Percentiles rank a stretch among this genome's conserved stretches.
Evolutionary conservation across 1,284 basidiomycete species (phyloP).

Genomic region (Cutaneotrichosporon cyanovorans): DNA sequence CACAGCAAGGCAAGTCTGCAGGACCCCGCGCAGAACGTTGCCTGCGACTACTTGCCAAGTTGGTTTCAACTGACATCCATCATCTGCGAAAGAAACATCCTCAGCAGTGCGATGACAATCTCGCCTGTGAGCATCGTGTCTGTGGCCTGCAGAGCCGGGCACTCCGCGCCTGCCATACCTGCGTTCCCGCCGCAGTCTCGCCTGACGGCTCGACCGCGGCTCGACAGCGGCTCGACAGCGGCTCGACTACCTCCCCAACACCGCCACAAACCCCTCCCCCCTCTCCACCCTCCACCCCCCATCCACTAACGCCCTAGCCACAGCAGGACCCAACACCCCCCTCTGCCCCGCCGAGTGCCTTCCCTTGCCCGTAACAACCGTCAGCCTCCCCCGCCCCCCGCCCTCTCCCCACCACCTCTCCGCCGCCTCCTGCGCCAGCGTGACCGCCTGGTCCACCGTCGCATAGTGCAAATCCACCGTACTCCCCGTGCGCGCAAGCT

Average conservation of each 20-base stretch:
- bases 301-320: conserved; percentile 28
- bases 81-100: no score
- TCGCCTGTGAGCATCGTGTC: no score
- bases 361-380: conserved; percentile 41
- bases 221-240: no score
- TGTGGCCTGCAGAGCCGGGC: no score
- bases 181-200: no score
- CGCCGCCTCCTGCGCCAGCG: conserved; percentile 27
- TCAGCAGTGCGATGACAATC: no score
- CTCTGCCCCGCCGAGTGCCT: conserved; percentile 34
- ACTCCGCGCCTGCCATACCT: no score
- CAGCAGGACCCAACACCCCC: conserved; percentile 41
- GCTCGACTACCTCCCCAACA: conserved; percentile 18
- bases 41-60: no score
- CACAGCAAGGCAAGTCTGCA: no score
- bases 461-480: conserved; percentile 25
- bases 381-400: conserved; percentile 46
- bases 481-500: conserved; percentile 12
- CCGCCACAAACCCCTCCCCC: conserved; percentile 34
- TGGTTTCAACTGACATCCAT: no score
- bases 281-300: conserved; percentile 38
- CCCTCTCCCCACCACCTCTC: conserved; percentile 44
- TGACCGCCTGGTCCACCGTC: conserved; percentile 33
- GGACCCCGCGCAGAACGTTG: no score
- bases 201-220: no score